Evolutionary conservation across 768 basidiomycete genomes (phyloP).

Genomic region (Hypholoma fasciculare): DNA sequence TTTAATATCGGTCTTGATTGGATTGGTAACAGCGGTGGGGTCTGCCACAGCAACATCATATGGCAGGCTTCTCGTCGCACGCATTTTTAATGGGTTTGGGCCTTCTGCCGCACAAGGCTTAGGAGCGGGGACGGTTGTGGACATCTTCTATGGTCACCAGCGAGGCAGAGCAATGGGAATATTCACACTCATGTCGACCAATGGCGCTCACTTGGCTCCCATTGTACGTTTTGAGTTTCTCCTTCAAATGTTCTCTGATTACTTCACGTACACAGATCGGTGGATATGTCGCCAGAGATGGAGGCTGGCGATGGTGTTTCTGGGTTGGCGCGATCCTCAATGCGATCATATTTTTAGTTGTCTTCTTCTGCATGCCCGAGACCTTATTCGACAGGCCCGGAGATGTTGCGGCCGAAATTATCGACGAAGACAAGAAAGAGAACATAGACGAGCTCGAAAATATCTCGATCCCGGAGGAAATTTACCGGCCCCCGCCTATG

Average conservation of each 20-base stretch:
- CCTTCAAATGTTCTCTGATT: neutral
- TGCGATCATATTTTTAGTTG: slow-evolving; percentile 33
- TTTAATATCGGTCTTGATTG: slow-evolving; percentile 33
- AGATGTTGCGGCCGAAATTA: slow-evolving; percentile 10
- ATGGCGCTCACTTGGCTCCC: slow-evolving; percentile 41
- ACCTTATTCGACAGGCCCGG: slow-evolving; percentile 36
- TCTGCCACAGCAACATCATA: slow-evolving; percentile 33
- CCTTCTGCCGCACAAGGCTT: slow-evolving; percentile 35
- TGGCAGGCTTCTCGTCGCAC: slow-evolving; percentile 31
- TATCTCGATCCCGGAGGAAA: slow-evolving; percentile 12
- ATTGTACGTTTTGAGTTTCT: slow-evolving; percentile 27
- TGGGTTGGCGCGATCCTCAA: slow-evolving; percentile 45
- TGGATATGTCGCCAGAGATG: slow-evolving; percentile 36
- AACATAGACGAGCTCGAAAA: slow-evolving; percentile 13
- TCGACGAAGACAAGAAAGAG: slow-evolving; percentile 10
- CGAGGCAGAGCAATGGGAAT: slow-evolving; percentile 45
- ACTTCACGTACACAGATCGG: slow-evolving; percentile 24
- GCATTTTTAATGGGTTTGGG: slow-evolving; percentile 37
- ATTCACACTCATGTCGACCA: slow-evolving; percentile 41
- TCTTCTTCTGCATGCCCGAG: slow-evolving; percentile 40
- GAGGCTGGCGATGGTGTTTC: slow-evolving; percentile 46
- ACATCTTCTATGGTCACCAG: slow-evolving; percentile 35
- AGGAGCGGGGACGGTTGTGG: slow-evolving; percentile 39
- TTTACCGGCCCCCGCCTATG: slow-evolving; percentile 27
- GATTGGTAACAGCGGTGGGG: slow-evolving; percentile 32